Evolutionary conservation across 2,329 filamentous ascomycete species (phyloP).

Genomic region (Xylogone sp.): DNA sequence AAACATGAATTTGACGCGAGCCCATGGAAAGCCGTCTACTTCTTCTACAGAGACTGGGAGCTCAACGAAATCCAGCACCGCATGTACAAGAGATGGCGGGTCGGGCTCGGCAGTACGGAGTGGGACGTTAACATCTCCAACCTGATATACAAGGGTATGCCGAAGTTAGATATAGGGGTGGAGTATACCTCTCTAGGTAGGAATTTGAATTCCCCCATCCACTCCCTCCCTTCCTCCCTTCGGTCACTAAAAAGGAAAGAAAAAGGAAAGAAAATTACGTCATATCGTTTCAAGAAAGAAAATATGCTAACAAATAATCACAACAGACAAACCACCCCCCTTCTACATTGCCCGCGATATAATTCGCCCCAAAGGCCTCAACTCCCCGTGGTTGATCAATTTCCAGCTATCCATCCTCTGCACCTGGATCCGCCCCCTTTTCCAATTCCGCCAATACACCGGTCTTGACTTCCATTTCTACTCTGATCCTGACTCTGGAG

Average conservation of each 20-base stretch:
- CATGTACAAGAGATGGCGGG: conserved; percentile 13
- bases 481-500: no score
- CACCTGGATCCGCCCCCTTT: conserved; percentile 4
- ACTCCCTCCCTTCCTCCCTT: not conserved
- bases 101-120: conserved; percentile 10
- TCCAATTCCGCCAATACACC: conserved; percentile 11
- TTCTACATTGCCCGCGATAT: no score
- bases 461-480: conserved; percentile 5
- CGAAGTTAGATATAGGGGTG: conserved; percentile 11
- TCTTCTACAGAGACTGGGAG: conserved; percentile 17
- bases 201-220: no score
- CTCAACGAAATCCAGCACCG: conserved; percentile 10
- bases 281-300: not conserved
- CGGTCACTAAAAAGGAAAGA: not conserved
- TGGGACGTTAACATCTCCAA: conserved; percentile 16
- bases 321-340: no score
- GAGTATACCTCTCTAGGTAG: not conserved
- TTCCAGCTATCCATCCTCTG: not conserved
- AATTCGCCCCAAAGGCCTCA: no score
- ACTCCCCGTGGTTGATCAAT: no score
- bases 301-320: no score
- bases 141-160: conserved; percentile 11
- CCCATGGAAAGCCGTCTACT: conserved; percentile 13
- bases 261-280: no score
- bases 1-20: not conserved